These are phyloP conservation scores for Trichoderma sp. DNA, from an alignment of 2,329 filamentous ascomycete species.

Conservation along the genomic window DNA sequence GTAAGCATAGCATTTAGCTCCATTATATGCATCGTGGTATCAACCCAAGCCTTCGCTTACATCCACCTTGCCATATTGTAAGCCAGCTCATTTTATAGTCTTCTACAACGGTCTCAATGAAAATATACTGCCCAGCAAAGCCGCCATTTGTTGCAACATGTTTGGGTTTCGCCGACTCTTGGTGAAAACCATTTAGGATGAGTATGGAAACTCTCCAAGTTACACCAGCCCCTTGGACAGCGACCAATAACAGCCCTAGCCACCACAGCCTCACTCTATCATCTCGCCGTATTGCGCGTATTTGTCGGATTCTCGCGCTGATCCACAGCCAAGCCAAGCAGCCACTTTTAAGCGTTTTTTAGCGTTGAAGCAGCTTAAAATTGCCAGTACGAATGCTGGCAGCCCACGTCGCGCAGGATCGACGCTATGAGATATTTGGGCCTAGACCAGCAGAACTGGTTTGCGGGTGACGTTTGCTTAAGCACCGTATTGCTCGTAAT, in stretches of 20 bases:
- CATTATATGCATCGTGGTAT: not conserved
- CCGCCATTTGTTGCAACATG: not conserved
- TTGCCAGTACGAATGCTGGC: not conserved
- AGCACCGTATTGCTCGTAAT: slow-evolving; percentile 6
- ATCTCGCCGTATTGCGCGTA: slow-evolving; percentile 15
- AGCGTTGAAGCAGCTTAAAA: not conserved
- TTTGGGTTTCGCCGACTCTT: not conserved
- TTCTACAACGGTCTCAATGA: not conserved
- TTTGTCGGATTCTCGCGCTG: not conserved
- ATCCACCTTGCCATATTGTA: not conserved
- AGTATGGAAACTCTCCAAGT: not conserved
- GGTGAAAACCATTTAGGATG: not conserved
- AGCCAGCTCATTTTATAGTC: not conserved
- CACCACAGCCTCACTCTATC: not conserved
- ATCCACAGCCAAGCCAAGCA: not conserved
- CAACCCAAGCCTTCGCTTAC: not conserved
- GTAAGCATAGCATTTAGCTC: not conserved
- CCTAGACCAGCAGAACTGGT: not conserved
- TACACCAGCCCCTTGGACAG: not conserved
- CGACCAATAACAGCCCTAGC: not conserved
- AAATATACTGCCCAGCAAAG: not conserved
- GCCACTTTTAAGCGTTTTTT: not conserved
- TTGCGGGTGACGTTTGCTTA: not conserved
- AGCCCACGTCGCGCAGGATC: slow-evolving; percentile 18
- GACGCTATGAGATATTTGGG: slow-evolving; percentile 2